Base-by-base conservation (phyloP, 257 asterid genomes). In the Lycium barbarum region DNA sequence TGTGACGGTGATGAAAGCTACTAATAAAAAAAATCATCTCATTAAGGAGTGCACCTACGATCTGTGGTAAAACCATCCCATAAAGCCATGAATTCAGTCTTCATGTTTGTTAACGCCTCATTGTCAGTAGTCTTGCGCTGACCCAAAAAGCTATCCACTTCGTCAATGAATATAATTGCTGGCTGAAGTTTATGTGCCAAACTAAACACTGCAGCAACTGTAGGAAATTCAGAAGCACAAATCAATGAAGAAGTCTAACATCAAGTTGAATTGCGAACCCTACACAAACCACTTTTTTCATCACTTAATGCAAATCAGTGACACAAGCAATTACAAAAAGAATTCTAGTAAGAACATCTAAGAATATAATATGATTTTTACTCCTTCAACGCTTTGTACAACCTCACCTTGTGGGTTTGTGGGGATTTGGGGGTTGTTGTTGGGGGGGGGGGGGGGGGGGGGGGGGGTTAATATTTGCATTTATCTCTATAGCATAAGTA, bases 41-140 rank as follows among this genome's bases (percentile, higher is more conserved):
- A 76, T 14, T 14, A 57, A 80, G 68, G 49, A 78, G 80, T 67
- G 83, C 72, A 91, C 98, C 72, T 89, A 95, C 98, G 90, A 85
- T 97, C 97, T 38, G 99, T 97, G 76, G 97, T 91, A 91, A 97
- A 95, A 81, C 99, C 99, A 93, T 97, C 99, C 99, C 99, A 97
- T 88, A 97, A 83, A 88, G 99, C 93, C 99, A 97, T 97, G 89
- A 97, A 97, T 76, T 97, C 99, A 51, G 99, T 95, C 88, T 97
- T 97, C 98, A 97, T 95, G 90, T 93, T 94, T 82, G 91, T 89
- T 72, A 94, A 83, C 65, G 97, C 96, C 90, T 97, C 98, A 82
- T 95, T 94, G 85, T 97, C 99, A 67, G 91, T 84, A 66, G 92
- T 59, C 91, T 94, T 97, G 68, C 99, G 98, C 86, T 94, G 97